A percentile compares a stretch with the other conserved stretches of the same genome.
These are phyloP conservation scores for Pseudozyma sp. DNA, from an alignment of 1,284 basidiomycete genomes.

Conservation along the genomic window DNA sequence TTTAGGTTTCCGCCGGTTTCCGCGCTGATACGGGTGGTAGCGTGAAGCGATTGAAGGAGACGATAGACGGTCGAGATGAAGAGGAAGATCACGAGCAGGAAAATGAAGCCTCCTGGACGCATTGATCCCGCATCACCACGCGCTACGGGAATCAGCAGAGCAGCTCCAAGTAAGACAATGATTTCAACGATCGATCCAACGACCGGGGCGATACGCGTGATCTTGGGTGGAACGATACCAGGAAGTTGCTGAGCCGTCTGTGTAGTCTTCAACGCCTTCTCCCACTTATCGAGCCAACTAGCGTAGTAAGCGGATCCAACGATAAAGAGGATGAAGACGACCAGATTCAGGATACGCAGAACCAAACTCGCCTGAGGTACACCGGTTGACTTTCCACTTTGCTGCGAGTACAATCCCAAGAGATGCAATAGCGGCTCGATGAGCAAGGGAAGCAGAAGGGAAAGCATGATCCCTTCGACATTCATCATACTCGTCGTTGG, in stretches of 20 bases:
- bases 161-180: constrained; percentile 48
- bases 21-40: constrained; percentile 32
- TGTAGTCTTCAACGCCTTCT: constrained; percentile 37
- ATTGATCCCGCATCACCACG: constrained; percentile 39
- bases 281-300: constrained; percentile 43
- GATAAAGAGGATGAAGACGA: constrained; percentile 53
- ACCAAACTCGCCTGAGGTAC: constrained; percentile 43
- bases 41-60: constrained; percentile 45
- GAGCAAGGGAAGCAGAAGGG: constrained; percentile 40
- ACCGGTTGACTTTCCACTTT: constrained; percentile 31
- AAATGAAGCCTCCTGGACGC: constrained; percentile 49
- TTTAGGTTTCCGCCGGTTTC: constrained; percentile 33
- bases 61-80: constrained; percentile 47
- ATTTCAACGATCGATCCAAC: constrained; percentile 37
- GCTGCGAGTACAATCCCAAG: constrained; percentile 41
- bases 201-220: constrained; percentile 46
- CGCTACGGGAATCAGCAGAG: constrained; percentile 50
- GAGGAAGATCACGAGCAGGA: constrained; percentile 48
- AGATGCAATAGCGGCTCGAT: constrained; percentile 51
- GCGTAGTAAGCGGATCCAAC: constrained; percentile 45
- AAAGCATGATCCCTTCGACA: constrained; percentile 44
- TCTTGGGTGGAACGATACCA: constrained; percentile 26
- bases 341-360: constrained; percentile 48
- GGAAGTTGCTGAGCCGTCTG: constrained; percentile 43
- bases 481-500: constrained; percentile 49